phyloP scores from a whole-genome alignment of 1,284 basidiomycete genomes.

The Kalmanozyma brasiliensis region DNA sequence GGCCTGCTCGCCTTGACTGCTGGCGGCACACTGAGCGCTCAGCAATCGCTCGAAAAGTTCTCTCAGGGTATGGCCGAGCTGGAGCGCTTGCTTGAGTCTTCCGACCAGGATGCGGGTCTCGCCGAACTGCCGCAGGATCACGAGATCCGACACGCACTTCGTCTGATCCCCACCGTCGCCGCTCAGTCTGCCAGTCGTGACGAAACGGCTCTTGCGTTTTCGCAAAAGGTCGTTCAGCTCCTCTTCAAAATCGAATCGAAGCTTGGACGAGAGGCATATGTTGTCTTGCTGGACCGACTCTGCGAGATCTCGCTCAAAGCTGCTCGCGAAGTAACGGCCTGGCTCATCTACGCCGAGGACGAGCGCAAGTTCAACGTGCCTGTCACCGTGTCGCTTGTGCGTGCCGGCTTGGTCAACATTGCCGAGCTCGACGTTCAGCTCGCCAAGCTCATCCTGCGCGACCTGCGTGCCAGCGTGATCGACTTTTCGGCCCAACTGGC shows the following conservation, averaged over 20 bases:
- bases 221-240: constrained; percentile 85
- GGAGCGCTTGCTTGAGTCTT: constrained; percentile 58
- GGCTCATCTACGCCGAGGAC: constrained; percentile 96
- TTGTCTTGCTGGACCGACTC: constrained; percentile 85
- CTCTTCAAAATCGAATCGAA: constrained; percentile 62
- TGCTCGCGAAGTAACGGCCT: constrained; percentile 94
- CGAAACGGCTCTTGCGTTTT: constrained; percentile 88
- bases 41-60: constrained; percentile 68
- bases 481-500: constrained; percentile 86
- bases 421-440: constrained; percentile 88
- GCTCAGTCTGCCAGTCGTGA: constrained; percentile 81
- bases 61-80: constrained; percentile 58
- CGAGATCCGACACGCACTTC: constrained; percentile 84
- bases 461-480: constrained; percentile 81
- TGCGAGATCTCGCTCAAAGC: constrained; percentile 91
- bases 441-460: constrained; percentile 81
- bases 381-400: constrained; percentile 88
- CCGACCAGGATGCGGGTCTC: constrained; percentile 43
- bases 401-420: constrained; percentile 82
- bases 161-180: constrained; percentile 82
- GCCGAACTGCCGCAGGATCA: constrained; percentile 75
- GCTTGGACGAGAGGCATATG: constrained; percentile 73
- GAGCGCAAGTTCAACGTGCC: constrained; percentile 92
- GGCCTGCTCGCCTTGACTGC: constrained; percentile 24
- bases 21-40: constrained; percentile 40